Conservation (phyloP, 2,329 filamentous ascomycete genomes). For the Beauveria bassiana region DNA sequence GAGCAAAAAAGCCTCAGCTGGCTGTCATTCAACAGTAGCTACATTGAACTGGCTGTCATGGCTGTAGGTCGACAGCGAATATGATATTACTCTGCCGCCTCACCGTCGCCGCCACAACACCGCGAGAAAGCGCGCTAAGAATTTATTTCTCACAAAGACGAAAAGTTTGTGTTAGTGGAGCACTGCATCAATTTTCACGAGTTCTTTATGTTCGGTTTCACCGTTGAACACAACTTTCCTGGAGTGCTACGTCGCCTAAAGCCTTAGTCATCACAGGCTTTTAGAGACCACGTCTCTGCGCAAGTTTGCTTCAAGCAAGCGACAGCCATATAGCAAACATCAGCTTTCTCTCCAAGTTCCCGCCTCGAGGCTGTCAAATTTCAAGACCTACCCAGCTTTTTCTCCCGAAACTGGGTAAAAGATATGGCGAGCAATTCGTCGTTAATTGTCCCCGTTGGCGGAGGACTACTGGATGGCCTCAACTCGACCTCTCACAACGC, state of each 20-base stretch:
- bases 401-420: neutral
- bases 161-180: too few relatives aligned
- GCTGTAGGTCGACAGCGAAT: too few relatives aligned
- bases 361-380: neutral
- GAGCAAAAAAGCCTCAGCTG: too few relatives aligned
- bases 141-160: neutral
- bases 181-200: too few relatives aligned
- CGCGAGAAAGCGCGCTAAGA: neutral
- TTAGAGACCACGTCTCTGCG: neutral
- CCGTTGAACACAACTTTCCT: neutral
- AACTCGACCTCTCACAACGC: slow-evolving; percentile 22
- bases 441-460: slow-evolving; percentile 9
- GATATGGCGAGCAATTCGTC: slow-evolving; percentile 19
- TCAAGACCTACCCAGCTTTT: neutral
- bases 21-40: neutral
- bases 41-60: too few relatives aligned
- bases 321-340: neutral
- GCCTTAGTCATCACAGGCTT: slow-evolving; percentile 6
- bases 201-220: neutral
- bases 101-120: neutral
- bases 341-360: neutral
- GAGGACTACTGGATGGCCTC: slow-evolving; percentile 21
- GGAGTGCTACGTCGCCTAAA: neutral
- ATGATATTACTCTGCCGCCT: neutral
- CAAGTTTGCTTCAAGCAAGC: neutral